Base-by-base conservation (phyloP, 345 rosid genomes). In the Leavenworthia alabamica region DNA sequence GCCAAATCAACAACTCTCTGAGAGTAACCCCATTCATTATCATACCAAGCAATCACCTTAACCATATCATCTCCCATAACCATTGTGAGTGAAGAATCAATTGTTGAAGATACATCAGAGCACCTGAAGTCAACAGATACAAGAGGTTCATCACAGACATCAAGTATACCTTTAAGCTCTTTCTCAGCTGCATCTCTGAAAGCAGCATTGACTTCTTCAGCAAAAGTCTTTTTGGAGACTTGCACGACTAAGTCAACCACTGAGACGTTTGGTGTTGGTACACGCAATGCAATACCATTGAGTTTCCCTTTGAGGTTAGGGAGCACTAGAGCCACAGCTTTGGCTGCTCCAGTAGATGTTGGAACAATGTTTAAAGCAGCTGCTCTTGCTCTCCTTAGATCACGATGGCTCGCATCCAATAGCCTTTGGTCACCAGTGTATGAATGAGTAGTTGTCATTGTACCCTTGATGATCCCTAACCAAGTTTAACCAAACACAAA, bases 51-150 rank as follows among this genome's bases (percentile, higher is more conserved):
- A 66, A 92, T 89, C 64, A 92, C 98, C 76, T 92, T 92, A 60
- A 92, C 93, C 98, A 92, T 83, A 75, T 92, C 98, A 64, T 92
- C 98, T 56, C 98, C 98, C 98, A 92, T 92, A 27, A 92, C 98
- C 95, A 92, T 79, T 24, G 98, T 92, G 36, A 92, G 83, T 0
- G 98, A 79, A 29, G 98, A 78, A 66, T 92, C 98, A 13, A 92
- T 86, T 1, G 91, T 83, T 22, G 99, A 89, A 3, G 99, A 92
- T 6, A 82, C 94, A 60, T 92, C 99, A 17, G 83, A 74, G 80
- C 99, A 92, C 83, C 99, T 80, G 83, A 92, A 92, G 72, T 92
- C 97, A 0, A 89, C 96, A 4, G 99, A 92, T 46, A 92, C 99
- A 8, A 92, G 90, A 6, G 99, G 99, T 78, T 89, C 99, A 35